These are phyloP conservation scores for Inga oerstediana DNA, from an alignment of 306 rosid genomes.

Conservation along the genomic window DNA sequence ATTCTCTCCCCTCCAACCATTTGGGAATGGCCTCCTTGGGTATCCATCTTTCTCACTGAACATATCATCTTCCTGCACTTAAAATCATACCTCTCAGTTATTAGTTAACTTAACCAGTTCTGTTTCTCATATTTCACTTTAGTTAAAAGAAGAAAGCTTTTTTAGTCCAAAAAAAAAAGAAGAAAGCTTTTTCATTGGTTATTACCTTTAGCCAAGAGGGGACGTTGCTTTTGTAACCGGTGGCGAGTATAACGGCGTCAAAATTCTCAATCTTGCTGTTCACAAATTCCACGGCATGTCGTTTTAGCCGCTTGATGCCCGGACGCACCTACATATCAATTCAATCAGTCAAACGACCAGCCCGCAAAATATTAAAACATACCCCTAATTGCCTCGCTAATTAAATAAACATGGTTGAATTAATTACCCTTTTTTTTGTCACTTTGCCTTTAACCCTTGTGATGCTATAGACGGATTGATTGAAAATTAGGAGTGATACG, in stretches of 20 bases:
- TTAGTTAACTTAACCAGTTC: not conserved
- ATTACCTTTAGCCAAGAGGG: conserved; percentile 90
- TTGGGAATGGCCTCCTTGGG: conserved; percentile 66
- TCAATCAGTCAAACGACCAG: conserved; percentile 4
- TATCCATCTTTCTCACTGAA: conserved; percentile 72
- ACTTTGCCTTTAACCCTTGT: not conserved
- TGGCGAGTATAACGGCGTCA: conserved; percentile 75
- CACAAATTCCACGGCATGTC: conserved; percentile 56
- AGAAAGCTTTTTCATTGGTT: not conserved
- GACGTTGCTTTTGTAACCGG: conserved; percentile 88
- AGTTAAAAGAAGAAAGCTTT: not conserved
- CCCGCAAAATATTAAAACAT: not conserved
- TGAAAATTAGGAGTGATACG: conserved; percentile 1
- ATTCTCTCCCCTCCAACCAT: conserved; percentile 84
- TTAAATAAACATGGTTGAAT: conserved; percentile 14
- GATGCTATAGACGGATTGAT: conserved; percentile 9
- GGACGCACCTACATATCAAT: conserved; percentile 57
- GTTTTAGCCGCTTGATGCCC: conserved; percentile 63
- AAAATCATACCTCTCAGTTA: too few relatives aligned
- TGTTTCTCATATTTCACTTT: not conserved
- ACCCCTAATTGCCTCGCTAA: too few relatives aligned
- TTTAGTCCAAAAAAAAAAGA: not conserved
- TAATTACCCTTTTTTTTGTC: not conserved
- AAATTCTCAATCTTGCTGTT: conserved; percentile 57
- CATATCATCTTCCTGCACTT: conserved; percentile 68